Conservation (phyloP, 345 rosid genomes). For the Bruguiera sexangula region DNA sequence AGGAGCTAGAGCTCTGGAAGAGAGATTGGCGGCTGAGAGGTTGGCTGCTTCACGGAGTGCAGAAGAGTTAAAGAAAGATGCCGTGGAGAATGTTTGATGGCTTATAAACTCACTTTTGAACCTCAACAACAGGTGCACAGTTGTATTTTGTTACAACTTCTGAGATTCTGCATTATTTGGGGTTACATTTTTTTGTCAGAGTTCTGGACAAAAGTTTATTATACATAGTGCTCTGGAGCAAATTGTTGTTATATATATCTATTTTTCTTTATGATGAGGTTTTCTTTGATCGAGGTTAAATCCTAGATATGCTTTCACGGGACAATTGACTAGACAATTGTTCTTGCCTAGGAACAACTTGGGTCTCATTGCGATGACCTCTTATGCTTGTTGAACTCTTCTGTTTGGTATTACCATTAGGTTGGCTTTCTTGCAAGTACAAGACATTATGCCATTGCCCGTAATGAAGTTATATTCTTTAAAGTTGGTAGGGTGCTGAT, state of each 20-base stretch:
- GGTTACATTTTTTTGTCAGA: slow-evolving; percentile 20
- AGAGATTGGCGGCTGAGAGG: slow-evolving; percentile 82
- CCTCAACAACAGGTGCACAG: slow-evolving; percentile 6
- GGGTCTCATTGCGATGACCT: too few species aligned
- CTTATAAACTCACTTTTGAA: slow-evolving; percentile 3
- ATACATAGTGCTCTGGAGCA: background rate
- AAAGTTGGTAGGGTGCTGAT: too few species aligned
- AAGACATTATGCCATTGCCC: too few species aligned
- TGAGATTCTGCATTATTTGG: slow-evolving; percentile 25
- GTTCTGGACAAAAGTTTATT: slow-evolving; percentile 26
- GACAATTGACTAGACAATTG: too few species aligned
- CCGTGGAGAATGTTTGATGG: slow-evolving; percentile 55
- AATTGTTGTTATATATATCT: background rate
- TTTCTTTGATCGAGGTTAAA: too few species aligned
- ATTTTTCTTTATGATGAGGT: too few species aligned
- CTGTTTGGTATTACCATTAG: too few species aligned
- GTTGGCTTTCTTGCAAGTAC: too few species aligned
- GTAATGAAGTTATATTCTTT: too few species aligned
- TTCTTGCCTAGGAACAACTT: too few species aligned
- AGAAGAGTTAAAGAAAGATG: slow-evolving; percentile 56
- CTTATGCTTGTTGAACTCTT: too few species aligned
- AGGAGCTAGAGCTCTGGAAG: slow-evolving; percentile 96
- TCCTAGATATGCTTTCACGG: too few species aligned
- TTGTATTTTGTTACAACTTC: slow-evolving; percentile 16
- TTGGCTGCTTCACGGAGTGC: slow-evolving; percentile 47